A percentile compares a stretch with the other conserved stretches of the same genome.
Evolutionary conservation across 352 stramenopile genomes (phyloP).

Genomic region (Globisporangium orthogonon): DNA sequence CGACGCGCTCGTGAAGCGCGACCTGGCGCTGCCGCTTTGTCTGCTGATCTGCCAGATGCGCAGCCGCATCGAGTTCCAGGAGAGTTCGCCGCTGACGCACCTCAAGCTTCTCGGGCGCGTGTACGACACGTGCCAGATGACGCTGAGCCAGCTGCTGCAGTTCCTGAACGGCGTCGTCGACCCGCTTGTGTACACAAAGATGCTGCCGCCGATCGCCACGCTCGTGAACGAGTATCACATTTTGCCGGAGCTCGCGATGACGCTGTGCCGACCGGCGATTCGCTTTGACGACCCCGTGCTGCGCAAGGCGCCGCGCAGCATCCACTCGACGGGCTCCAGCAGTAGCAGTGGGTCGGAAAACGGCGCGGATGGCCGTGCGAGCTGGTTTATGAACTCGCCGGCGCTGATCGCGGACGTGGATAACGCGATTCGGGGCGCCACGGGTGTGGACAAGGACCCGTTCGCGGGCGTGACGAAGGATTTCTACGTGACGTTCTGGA

Average conservation of each 20-base stretch:
- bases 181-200: slow-evolving; percentile 57
- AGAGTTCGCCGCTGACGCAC: slow-evolving; percentile 45
- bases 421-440: slow-evolving; percentile 19
- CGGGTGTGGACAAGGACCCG: slow-evolving; percentile 18
- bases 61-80: slow-evolving; percentile 77
- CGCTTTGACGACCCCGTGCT: slow-evolving; percentile 69
- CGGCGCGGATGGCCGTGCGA: slow-evolving; percentile 7
- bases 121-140: slow-evolving; percentile 84
- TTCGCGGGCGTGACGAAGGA: slow-evolving; percentile 71
- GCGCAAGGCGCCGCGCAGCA: slow-evolving; percentile 49
- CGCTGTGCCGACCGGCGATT: slow-evolving; percentile 69
- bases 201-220: slow-evolving; percentile 55
- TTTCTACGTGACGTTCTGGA: slow-evolving; percentile 84
- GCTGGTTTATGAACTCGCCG: slow-evolving; percentile 65
- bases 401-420: slow-evolving; percentile 56
- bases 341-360: slow-evolving; percentile 17
- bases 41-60: slow-evolving; percentile 84
- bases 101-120: slow-evolving; percentile 75
- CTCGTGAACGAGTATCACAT: slow-evolving; percentile 77
- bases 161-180: slow-evolving; percentile 77
- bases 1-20: slow-evolving; percentile 78
- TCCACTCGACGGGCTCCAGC: slow-evolving; percentile 33
- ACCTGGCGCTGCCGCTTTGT: slow-evolving; percentile 68
- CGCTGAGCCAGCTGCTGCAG: slow-evolving; percentile 80
- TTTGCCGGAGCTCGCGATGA: slow-evolving; percentile 68